Conservation (phyloP, 371 early-diverging fungal species). For the Circinella minor region DNA sequence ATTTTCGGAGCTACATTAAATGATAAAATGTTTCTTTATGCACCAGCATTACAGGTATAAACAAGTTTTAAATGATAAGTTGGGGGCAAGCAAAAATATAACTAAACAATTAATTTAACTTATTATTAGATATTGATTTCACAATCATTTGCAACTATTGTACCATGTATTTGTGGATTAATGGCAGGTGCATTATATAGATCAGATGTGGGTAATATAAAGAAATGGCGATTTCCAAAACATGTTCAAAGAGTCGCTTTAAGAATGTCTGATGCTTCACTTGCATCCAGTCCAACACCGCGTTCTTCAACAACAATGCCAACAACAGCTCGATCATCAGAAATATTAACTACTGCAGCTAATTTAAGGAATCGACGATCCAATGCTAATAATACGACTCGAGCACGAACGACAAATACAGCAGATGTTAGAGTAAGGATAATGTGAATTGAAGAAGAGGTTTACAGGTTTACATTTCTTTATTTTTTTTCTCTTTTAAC, state of each 20-base stretch:
- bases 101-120: neutral
- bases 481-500: no score
- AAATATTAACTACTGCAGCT: conserved; percentile 33
- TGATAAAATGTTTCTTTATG: conserved; percentile 68
- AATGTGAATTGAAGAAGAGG: no score
- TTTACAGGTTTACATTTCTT: no score
- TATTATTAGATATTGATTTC: conserved; percentile 51
- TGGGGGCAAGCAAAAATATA: neutral
- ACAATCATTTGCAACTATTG: conserved; percentile 59
- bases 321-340: conserved; percentile 9
- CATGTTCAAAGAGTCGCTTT: conserved; percentile 30
- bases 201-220: conserved; percentile 62
- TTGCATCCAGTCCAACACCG: conserved; percentile 54
- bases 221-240: conserved; percentile 66
- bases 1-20: conserved; percentile 66
- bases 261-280: conserved; percentile 41
- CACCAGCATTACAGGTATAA: conserved; percentile 63
- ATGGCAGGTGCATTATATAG: conserved; percentile 66
- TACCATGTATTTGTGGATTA: conserved; percentile 62
- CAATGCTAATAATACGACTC: conserved; percentile 2
- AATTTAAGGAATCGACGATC: conserved; percentile 33
- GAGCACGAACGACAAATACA: conserved; percentile 4
- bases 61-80: no score
- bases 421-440: conserved; percentile 4
- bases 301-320: conserved; percentile 55